Evolutionary conservation across 179 eudicot genomes (phyloP), one percentile per base, ranked within the genome.

Genomic region (Corrigiola litoralis): DNA sequence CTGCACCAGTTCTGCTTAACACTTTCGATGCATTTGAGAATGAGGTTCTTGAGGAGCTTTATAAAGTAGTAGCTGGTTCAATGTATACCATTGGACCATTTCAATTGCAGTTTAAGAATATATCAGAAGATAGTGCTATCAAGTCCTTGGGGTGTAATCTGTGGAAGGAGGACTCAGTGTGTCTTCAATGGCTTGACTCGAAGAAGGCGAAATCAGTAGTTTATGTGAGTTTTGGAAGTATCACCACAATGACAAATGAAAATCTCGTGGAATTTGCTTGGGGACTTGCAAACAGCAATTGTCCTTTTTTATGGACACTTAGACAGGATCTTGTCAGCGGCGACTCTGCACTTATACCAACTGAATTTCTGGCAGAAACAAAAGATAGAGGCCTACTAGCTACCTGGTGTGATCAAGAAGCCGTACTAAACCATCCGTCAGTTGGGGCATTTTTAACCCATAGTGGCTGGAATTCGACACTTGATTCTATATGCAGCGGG

Each of bases 211-310:
- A n/a, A n/a, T n/a, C n/a, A n/a, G n/a, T n/a, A n/a, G n/a, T n/a
- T n/a, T n/a, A 72, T 58, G 80, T 75, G 11, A 79, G 70, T 34
- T 79, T 51, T 57, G 83, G 83, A 5, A 75, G 83, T 34, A 67
- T 79, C 20, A 65, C 80, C 0, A 51, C 58, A 17, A 69, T 79
- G 80, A 52, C 65, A 16, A 37, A n/a, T 17, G 45, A 65, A 0
- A 67, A 79, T 17, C 53, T 75, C 1, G 16, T 29, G 13, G 83
- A 79, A 41, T 72, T 79, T 37, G 80, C 80, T 0, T 75, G 75
- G 77, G 83, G 83, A 12, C 75, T 79, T n/a, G n/a, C n/a, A n/a
- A n/a, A n/a, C n/a, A n/a, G n/a, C n/a, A n/a, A n/a, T n/a, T n/a
- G n/a, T n/a, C 67, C 68, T 1, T 75, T 79, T 24, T 49, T 79